A percentile compares a stretch with the other conserved stretches of the same genome.
These are phyloP conservation scores for Phanerochaete carnosa DNA, from an alignment of 768 basidiomycete species.

Conservation along the genomic window DNA sequence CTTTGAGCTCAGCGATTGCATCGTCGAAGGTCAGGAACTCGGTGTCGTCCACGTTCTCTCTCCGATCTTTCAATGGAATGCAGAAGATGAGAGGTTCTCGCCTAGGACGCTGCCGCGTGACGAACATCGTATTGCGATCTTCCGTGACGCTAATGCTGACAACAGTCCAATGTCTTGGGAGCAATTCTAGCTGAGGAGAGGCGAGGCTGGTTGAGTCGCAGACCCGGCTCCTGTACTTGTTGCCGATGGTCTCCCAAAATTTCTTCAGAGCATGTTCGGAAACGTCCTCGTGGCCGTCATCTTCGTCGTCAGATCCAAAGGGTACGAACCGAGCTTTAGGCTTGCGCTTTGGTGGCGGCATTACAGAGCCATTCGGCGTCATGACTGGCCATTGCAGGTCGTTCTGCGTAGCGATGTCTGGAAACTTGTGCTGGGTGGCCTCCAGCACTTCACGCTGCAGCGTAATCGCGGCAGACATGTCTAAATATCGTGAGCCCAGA, in stretches of 20 bases:
- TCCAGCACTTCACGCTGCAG: constrained; percentile 86
- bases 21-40: constrained; percentile 74
- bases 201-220: constrained; percentile 42
- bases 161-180: constrained; percentile 81
- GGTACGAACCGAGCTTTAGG: constrained; percentile 2
- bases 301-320: constrained; percentile 25
- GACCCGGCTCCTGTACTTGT: constrained; percentile 47
- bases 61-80: constrained; percentile 79
- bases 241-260: constrained; percentile 63
- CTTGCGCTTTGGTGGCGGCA: constrained; percentile 25
- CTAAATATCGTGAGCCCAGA: constrained; percentile 35
- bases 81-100: constrained; percentile 77
- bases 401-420: constrained; percentile 38
- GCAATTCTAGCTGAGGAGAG: constrained; percentile 34
- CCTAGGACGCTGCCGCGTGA: constrained; percentile 70
- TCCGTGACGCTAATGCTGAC: constrained; percentile 81
- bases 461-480: constrained; percentile 72
- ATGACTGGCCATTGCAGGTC: constrained; percentile 77
- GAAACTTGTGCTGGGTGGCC: constrained; percentile 70
- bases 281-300: constrained; percentile 33
- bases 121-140: constrained; percentile 78
- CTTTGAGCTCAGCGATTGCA: constrained; percentile 67
- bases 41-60: constrained; percentile 72
- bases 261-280: constrained; percentile 30
- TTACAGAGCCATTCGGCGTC: constrained; percentile 39